phyloP scores from a whole-genome alignment of 1,139 yeast species.

The Suhomyces choctaworum region DNA sequence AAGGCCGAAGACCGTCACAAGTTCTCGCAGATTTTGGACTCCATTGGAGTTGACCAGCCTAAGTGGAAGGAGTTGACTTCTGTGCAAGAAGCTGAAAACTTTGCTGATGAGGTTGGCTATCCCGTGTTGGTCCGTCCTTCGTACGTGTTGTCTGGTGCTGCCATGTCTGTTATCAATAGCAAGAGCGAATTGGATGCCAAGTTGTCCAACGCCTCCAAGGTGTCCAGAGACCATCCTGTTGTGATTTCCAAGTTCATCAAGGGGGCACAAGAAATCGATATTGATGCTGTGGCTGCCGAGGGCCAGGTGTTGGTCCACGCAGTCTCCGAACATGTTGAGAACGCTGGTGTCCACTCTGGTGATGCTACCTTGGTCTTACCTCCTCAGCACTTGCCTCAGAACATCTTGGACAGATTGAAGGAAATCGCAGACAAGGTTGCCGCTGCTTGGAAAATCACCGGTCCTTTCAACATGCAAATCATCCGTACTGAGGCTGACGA shows the following conservation, averaged over 20 bases:
- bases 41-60: slow-evolving; percentile 90
- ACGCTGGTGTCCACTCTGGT: slow-evolving; percentile 98
- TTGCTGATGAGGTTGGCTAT: slow-evolving; percentile 85
- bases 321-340: slow-evolving; percentile 95
- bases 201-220: slow-evolving; percentile 84
- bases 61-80: slow-evolving; percentile 96
- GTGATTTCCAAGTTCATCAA: slow-evolving; percentile 94
- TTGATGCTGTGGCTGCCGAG: slow-evolving; percentile 90
- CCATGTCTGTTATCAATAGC: slow-evolving; percentile 89
- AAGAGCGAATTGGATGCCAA: slow-evolving; percentile 78
- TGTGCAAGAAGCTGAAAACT: slow-evolving; percentile 76
- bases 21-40: slow-evolving; percentile 90
- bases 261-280: slow-evolving; percentile 95
- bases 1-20: slow-evolving; percentile 98
- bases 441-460: slow-evolving; percentile 90
- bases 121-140: slow-evolving; percentile 98
- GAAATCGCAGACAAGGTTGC: slow-evolving; percentile 92
- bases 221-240: slow-evolving; percentile 94
- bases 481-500: slow-evolving; percentile 64
- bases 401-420: slow-evolving; percentile 62
- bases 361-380: slow-evolving; percentile 96
- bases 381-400: slow-evolving; percentile 71
- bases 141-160: slow-evolving; percentile 96
- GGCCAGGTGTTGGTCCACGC: slow-evolving; percentile 93
- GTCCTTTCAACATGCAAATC: slow-evolving; percentile 98